Base-by-base conservation (phyloP, 371 early-diverging fungal species). In the Zychaea mexicana region DNA sequence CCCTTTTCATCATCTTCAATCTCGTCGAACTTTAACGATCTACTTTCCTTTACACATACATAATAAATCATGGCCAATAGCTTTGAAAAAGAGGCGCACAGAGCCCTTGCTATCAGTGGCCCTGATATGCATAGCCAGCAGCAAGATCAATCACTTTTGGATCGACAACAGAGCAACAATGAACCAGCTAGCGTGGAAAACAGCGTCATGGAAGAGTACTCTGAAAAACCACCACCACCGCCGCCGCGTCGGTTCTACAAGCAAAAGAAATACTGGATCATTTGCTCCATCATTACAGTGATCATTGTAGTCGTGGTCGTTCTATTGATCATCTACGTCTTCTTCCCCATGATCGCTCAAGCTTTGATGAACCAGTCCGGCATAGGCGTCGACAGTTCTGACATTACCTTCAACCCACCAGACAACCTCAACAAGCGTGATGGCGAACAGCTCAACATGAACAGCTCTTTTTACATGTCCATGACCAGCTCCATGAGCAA, bases 311-410 rank as follows among this genome's bases (percentile, higher is more conserved):
- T 85, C 2, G 81, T 87, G 19, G 79, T 74, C 3, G 82, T 87
- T 13, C 57, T 80, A 5, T 62, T 87, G 7, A 68, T 72, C 4
- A 69, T 85, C 15, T 85, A 82, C 62, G 88, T 88, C 9, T 76
- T 83, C 46, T 75, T 88, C 70, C 86, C 86, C 30, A 83, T 81
- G 73, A 75, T 88, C 28, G 84, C 85, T 38, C 88, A 88, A 68
- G 47, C 63, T n/a, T 67, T 84, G 59, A 78, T 88, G 72, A 84
- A 88, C 64, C 67, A 81, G 24, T 67, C 78, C 33, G 69, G 65
- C 17, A 81, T 88, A 64, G 64, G 72, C 28, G 81, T 88, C 59
- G 65, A 73, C 22, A 68, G 59, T 33, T 80, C 85, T 21, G 74
- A 77, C 27, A 88, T 88, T 52, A 66, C 86, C 28, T 81, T 82